Conservation (phyloP, 192 early-diverging fungal genomes). For the Entrophospora sp. region DNA sequence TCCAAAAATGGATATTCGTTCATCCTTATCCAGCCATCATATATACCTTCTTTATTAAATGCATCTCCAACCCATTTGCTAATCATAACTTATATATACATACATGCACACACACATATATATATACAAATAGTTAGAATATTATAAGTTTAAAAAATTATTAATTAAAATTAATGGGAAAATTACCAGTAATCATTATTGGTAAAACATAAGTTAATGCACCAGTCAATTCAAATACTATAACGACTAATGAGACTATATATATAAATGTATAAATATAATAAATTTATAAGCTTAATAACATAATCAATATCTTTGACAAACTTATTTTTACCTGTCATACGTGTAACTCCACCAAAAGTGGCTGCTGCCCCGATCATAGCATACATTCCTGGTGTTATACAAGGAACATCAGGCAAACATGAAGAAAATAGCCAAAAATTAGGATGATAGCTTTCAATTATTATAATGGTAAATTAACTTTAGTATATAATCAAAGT, state of each 20-base stretch:
- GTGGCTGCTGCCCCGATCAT: conserved; percentile 77
- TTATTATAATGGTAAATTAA: too few species aligned
- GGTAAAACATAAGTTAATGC: conserved; percentile 92
- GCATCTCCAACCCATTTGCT: conserved; percentile 68
- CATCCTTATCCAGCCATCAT: conserved; percentile 40
- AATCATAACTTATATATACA: conserved; percentile 55
- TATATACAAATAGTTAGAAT: too few species aligned
- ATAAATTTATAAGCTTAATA: too few species aligned
- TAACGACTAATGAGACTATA: conserved; percentile 78
- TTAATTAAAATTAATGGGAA: too few species aligned
- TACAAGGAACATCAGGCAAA: conserved; percentile 67
- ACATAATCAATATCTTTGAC: too few species aligned
- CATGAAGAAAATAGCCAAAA: conserved; percentile 60
- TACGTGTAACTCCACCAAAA: conserved; percentile 79
- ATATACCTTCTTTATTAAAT: conserved; percentile 66
- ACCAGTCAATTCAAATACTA: conserved; percentile 99
- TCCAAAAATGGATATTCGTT: conserved; percentile 61
- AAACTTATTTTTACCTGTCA: conserved; percentile 54
- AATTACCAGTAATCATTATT: conserved; percentile 66
- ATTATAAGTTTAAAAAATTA: too few species aligned
- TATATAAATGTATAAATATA: background rate
- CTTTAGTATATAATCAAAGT: conserved; percentile 45
- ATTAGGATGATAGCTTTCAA: conserved; percentile 40
- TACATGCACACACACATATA: too few species aligned
- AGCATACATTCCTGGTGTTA: conserved; percentile 80